These are phyloP conservation scores for Ustilago shanxiensis DNA, from an alignment of 1,284 basidiomycete species.

Conservation along the genomic window DNA sequence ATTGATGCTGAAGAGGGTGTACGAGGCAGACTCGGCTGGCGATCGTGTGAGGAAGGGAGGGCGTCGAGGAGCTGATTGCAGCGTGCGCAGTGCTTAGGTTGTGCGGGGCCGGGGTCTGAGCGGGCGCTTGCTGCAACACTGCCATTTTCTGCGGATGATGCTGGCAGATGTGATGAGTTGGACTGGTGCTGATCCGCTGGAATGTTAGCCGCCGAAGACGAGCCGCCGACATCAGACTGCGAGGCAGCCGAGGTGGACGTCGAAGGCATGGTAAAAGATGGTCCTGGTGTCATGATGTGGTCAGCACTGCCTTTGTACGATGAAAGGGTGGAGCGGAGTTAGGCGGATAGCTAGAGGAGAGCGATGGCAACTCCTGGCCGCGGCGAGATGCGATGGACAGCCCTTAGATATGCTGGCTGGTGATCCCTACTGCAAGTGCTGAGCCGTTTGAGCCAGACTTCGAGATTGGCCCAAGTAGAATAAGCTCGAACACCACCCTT, in stretches of 20 bases:
- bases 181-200: slow-evolving; percentile 5
- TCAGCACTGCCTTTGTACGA: not conserved
- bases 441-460: not conserved
- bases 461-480: too few relatives aligned
- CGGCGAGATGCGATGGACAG: not conserved
- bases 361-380: slow-evolving; percentile 1
- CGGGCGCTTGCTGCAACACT: slow-evolving; percentile 2
- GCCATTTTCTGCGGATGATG: not conserved
- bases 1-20: slow-evolving; percentile 34
- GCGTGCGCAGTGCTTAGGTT: slow-evolving; percentile 47
- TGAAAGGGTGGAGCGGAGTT: not conserved
- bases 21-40: slow-evolving; percentile 19
- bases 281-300: slow-evolving; percentile 45
- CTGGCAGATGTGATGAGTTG: not conserved
- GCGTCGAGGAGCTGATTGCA: slow-evolving; percentile 49
- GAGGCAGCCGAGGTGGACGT: slow-evolving; percentile 9
- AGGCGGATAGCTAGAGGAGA: not conserved
- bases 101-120: slow-evolving; percentile 11
- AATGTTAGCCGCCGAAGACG: not conserved
- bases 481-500: too few relatives aligned
- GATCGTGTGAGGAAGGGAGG: slow-evolving; percentile 14
- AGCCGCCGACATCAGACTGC: slow-evolving; percentile 3
- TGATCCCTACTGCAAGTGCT: not conserved
- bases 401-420: not conserved
- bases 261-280: slow-evolving; percentile 44